These are phyloP conservation scores for Cyberlindnera subsufficiens DNA, from an alignment of 805 yeast genomes.

Conservation along the genomic window DNA sequence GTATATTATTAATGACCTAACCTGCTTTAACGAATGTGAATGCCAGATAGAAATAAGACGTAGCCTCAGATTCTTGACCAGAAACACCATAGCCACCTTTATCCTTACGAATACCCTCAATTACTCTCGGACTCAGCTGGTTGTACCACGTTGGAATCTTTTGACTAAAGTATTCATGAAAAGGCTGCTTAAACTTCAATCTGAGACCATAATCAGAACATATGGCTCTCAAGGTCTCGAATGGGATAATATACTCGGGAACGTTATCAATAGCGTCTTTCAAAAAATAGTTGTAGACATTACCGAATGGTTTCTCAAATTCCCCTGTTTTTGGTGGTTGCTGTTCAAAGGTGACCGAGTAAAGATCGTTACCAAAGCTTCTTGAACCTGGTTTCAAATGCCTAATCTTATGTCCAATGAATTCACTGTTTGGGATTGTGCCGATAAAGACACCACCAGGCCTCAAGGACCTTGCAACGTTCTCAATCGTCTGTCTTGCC, in stretches of 20 bases:
- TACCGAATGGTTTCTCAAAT: constrained; percentile 75
- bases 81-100: constrained; percentile 76
- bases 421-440: constrained; percentile 89
- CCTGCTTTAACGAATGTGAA: constrained; percentile 69
- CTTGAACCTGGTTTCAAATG: constrained; percentile 45
- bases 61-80: constrained; percentile 84
- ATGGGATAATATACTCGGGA: constrained; percentile 95
- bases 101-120: constrained; percentile 63
- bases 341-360: constrained; percentile 74
- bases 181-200: constrained; percentile 66
- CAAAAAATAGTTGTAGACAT: constrained; percentile 72
- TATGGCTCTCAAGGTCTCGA: constrained; percentile 75
- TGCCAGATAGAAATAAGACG: constrained; percentile 70
- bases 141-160: constrained; percentile 66
- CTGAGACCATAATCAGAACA: constrained; percentile 81
- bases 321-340: constrained; percentile 72
- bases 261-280: constrained; percentile 95
- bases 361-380: constrained; percentile 82
- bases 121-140: constrained; percentile 51
- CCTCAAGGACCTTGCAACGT: constrained; percentile 68
- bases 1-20: neutral
- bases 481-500: constrained; percentile 64
- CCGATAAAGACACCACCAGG: constrained; percentile 89
- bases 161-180: constrained; percentile 74
- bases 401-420: constrained; percentile 61